A percentile compares a stretch with the other conserved stretches of the same genome.
Evolutionary conservation across 768 basidiomycete genomes (phyloP).

Genomic region (Lyophyllum shimeji): DNA sequence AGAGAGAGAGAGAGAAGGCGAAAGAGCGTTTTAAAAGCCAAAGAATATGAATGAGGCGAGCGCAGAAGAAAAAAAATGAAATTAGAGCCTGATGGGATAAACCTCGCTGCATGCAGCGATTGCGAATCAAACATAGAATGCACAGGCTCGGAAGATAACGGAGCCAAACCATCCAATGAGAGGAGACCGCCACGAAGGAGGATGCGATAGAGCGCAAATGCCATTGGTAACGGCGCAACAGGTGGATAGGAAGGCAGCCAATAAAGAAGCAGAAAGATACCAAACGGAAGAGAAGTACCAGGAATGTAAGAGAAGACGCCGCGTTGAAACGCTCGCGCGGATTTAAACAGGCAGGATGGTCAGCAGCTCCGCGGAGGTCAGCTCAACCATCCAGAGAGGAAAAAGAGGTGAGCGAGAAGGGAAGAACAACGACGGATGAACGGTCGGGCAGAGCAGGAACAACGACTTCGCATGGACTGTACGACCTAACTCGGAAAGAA

Average conservation of each 20-base stretch:
- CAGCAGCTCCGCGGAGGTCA: background rate
- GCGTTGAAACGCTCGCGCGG: background rate
- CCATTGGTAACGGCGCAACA: background rate
- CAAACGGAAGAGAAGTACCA: background rate
- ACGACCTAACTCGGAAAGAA: background rate
- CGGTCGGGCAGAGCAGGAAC: background rate
- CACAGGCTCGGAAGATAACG: background rate
- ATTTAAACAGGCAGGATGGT: background rate
- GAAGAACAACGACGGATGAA: no score
- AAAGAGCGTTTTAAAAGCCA: background rate
- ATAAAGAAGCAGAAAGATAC: background rate
- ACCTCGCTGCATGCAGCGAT: background rate
- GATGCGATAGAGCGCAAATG: background rate
- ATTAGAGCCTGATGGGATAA: background rate
- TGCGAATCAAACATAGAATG: background rate
- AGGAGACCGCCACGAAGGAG: background rate
- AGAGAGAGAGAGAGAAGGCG: background rate
- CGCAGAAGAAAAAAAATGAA: background rate
- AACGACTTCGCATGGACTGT: background rate
- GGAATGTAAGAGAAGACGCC: background rate
- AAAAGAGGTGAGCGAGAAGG: background rate
- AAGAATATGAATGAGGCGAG: background rate
- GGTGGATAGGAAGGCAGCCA: background rate
- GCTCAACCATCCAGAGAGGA: background rate
- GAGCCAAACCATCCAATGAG: background rate